phyloP scores from a whole-genome alignment of 2,329 filamentous ascomycete genomes.

The Kalmusia sp. region DNA sequence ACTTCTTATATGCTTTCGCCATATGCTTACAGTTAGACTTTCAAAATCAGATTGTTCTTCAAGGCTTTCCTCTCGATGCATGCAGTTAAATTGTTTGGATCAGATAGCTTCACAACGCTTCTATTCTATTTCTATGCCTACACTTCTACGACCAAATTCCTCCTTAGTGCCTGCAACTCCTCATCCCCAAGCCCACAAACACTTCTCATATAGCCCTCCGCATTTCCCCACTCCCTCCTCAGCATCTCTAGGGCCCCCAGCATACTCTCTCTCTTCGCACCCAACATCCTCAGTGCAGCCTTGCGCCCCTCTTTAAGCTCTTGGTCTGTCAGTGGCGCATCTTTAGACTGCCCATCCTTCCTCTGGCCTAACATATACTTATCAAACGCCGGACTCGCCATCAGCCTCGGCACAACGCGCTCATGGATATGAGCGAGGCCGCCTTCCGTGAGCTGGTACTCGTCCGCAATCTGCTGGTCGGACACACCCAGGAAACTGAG shows the following conservation, averaged over 20 bases:
- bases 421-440: conserved; percentile 59
- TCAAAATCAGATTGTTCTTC: too few relatives aligned
- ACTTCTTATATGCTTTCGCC: too few relatives aligned
- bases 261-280: conserved; percentile 59
- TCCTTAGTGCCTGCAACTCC: conserved; percentile 60
- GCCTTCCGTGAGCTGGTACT: conserved; percentile 72
- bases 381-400: conserved; percentile 40
- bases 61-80: too few relatives aligned
- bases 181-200: conserved; percentile 64
- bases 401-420: conserved; percentile 59
- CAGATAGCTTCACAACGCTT: not conserved
- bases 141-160: conserved; percentile 26
- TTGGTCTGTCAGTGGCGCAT: too few relatives aligned
- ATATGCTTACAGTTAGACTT: too few relatives aligned
- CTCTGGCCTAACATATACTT: conserved; percentile 29
- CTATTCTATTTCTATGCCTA: conserved; percentile 9
- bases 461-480: conserved; percentile 64
- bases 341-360: conserved; percentile 21
- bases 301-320: conserved; percentile 31
- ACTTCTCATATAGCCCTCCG: conserved; percentile 67
- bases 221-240: conserved; percentile 65
- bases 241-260: conserved; percentile 61
- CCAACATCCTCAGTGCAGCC: conserved; percentile 44
- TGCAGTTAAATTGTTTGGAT: too few relatives aligned
- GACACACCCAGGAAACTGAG: conserved; percentile 69